Base-by-base conservation (phyloP, 2,329 filamentous ascomycete genomes). In the Xylaria multiplex region DNA sequence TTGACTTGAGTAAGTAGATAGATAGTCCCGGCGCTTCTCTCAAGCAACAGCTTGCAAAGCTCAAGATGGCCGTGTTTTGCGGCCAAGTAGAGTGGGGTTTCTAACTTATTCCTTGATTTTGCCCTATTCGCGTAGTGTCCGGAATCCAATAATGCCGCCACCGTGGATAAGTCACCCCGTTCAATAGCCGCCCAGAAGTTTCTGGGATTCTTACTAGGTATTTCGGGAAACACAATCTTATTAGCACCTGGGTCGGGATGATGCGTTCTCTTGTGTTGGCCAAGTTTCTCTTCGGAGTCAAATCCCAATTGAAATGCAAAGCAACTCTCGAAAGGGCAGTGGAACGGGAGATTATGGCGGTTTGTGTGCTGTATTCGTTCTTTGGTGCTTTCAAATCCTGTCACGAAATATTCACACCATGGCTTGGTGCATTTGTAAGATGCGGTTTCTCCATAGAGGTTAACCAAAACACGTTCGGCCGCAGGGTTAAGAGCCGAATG, bases 351-450 rank as follows among this genome's bases (percentile, higher is more conserved):
- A 6, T 58, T 35, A 45, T 64, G 61, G 8, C 45, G 35, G 11
- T 52, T 13, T 22, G 4, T 35, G 48, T 64, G 61, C 22, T 16
- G 24, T 19, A 27, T 37, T 2, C 54, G 54, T 24, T 65, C 53
- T 49, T 62, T 16, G n/a, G 9, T 5, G 8, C 37, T 65, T 19
- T 5, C 13, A 42, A 67, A 65, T 0, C 65, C 65, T 5, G 6
- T 9, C 5, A 53, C 42, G 54, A 67, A 65, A 46, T 14, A 45
- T 19, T 58, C 22, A 24, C 65, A 67, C 57, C 65, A 65, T 13
- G 62, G 53, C 27, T 62, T 67, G 0, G 62, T 0, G n/a, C 65
- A 67, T 59, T 67, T 67, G 19, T 61, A 67, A 22, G 46, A 5
- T 7, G 19, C 19, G 0, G 13, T 24, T 50, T 3, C 27, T 54